phyloP scores from a whole-genome alignment of 1,139 yeast genomes.

The Hemisphaericaspora lyxosophila region DNA sequence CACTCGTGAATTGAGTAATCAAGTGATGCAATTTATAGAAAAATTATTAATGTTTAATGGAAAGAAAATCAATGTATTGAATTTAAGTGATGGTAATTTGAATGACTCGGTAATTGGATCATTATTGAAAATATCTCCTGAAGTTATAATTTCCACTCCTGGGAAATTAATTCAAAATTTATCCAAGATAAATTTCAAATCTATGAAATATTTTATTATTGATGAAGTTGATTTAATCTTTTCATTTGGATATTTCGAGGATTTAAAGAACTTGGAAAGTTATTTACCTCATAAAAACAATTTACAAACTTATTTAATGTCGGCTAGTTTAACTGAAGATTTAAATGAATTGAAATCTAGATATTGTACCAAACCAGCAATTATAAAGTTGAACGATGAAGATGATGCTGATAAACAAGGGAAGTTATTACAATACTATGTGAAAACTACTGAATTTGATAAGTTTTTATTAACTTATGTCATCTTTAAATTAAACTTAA shows the following conservation, averaged over 20 bases:
- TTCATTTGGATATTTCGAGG: conserved; percentile 90
- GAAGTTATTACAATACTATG: conserved; percentile 80
- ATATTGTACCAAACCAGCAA: conserved; percentile 86
- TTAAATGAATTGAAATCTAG: conserved; percentile 69
- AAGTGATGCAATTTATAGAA: conserved; percentile 70
- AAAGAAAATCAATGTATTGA: conserved; percentile 62
- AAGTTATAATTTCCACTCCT: conserved; percentile 85
- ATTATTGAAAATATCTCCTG: conserved; percentile 71
- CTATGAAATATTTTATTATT: conserved; percentile 71
- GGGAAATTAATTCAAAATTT: conserved; percentile 65
- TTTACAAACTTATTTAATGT: conserved; percentile 89
- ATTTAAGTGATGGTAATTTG: conserved; percentile 64
- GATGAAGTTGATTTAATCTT: conserved; percentile 95
- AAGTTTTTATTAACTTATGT: conserved; percentile 89
- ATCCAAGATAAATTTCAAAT: conserved; percentile 53
- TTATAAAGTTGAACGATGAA: conserved; percentile 74
- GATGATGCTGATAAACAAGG: conserved; percentile 52
- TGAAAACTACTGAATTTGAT: conserved; percentile 84
- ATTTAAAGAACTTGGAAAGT: conserved; percentile 62
- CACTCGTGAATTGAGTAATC: conserved; percentile 81
- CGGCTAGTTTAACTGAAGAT: conserved; percentile 92
- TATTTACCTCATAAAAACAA: conserved; percentile 70
- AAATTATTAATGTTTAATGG: conserved; percentile 72
- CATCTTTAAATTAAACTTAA: conserved; percentile 81
- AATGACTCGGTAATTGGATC: conserved; percentile 74